Conservation (phyloP, 805 yeast species). For the Maudiozyma saulgeensis region DNA sequence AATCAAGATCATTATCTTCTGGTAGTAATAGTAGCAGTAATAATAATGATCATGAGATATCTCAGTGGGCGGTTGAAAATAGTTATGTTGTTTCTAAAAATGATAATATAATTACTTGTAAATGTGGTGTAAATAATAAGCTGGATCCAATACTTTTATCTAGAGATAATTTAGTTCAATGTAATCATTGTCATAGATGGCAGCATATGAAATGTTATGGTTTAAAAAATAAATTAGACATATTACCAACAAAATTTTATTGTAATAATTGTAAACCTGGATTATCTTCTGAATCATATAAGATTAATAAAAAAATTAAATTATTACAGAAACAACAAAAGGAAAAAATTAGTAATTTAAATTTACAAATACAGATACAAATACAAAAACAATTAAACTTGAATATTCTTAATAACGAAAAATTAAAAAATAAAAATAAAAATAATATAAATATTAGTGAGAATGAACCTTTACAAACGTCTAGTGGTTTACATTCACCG, state of each 20-base stretch:
- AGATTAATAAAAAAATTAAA: constrained; percentile 8
- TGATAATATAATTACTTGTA: constrained; percentile 77
- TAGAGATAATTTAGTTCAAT: constrained; percentile 74
- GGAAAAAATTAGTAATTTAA: background rate
- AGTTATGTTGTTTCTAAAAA: constrained; percentile 64
- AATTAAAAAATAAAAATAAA: background rate
- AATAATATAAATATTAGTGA: background rate
- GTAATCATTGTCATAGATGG: constrained; percentile 88
- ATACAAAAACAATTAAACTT: constrained; percentile 1
- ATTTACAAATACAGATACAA: constrained; percentile 1
- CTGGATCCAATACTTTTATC: background rate
- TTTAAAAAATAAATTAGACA: constrained; percentile 57
- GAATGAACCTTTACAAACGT: too few species aligned
- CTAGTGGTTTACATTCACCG: background rate
- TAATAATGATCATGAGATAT: background rate
- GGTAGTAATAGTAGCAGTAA: background rate
- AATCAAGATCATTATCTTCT: background rate
- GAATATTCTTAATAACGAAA: constrained; percentile 2
- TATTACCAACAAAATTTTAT: constrained; percentile 62
- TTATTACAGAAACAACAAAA: constrained; percentile 2
- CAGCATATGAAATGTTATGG: constrained; percentile 88
- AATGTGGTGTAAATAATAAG: constrained; percentile 43
- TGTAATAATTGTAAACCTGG: constrained; percentile 69
- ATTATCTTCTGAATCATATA: constrained; percentile 5
- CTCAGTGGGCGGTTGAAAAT: constrained; percentile 5